Base-by-base conservation (phyloP, 2,329 filamentous ascomycete species). In the Stachybotrys chartarum region DNA sequence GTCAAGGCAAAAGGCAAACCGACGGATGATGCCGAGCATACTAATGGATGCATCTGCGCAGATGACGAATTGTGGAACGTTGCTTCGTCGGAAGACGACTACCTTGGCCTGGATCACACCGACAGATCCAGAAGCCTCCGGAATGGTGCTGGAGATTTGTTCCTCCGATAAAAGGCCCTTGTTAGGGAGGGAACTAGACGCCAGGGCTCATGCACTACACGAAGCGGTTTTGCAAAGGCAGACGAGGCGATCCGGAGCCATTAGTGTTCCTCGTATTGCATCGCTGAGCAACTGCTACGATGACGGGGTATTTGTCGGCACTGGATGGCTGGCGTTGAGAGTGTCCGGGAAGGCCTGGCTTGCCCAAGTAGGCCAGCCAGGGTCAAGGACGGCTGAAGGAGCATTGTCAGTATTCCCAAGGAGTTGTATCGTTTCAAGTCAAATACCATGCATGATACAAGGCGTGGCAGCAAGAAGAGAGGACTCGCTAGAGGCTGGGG, bases 51-150 rank as follows among this genome's bases (percentile, higher is more conserved):
- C 32, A 16, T 32, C 11, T 17, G 7, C 14, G 16, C 50, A 87
- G 83, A 85, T 61, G 80, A 86, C 64, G 72, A 84, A 52, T 69
- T 87, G 30, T 85, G 72, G 74, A 79, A 77, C 54, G 66, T 77
- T 61, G 75, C 72, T 56, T 70, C 66, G 30, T 75, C 72, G 5
- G 78, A 84, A 30, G 85, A 88, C 58, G 83, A 87, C 59, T 76
- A 77, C 59, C 77, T 88, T 56, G 85, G 85, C 17, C 69, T 88
- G 58, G 85, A 88, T 66, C 85, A 88, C 61, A 72, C 81, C 50
- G 85, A 88, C 70, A 79, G 84, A 64, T 76, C 82, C 53, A 76
- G 83, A 61, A 71, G 77, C 18, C 62, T 80, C 60, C 77, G 83
- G 57, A 86, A 85, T 64, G 84, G 83, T 50, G 78, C 75, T 59